phyloP scores from a whole-genome alignment of 208 protist genomes.

The Leishmania major region DNA sequence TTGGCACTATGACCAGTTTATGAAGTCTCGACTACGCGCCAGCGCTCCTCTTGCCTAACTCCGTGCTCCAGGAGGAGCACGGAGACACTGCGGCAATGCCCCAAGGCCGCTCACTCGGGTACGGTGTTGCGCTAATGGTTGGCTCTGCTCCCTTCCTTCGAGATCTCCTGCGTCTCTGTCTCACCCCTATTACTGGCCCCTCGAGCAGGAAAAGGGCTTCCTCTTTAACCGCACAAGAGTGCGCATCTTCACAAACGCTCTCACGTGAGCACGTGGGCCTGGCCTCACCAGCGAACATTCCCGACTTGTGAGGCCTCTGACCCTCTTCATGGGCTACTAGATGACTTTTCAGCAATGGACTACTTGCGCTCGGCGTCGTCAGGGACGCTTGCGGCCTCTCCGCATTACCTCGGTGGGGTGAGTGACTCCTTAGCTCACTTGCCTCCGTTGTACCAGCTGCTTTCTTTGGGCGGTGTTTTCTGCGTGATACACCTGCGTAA shows the following conservation, averaged over 20 bases:
- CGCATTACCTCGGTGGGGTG: conserved; percentile 65
- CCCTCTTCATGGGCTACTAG: neutral
- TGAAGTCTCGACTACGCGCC: neutral
- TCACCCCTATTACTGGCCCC: neutral
- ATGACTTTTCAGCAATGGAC: neutral
- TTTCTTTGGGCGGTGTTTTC: conserved; percentile 63
- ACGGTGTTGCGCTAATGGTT: neutral
- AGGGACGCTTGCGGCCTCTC: neutral
- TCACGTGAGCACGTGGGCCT: neutral
- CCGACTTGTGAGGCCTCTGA: neutral
- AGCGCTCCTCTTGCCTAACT: neutral
- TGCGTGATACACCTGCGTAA: conserved; percentile 74
- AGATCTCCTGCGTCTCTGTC: neutral
- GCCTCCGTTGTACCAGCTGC: conserved; percentile 84
- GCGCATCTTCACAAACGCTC: neutral
- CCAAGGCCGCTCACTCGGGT: neutral
- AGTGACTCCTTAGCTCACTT: conserved; percentile 78
- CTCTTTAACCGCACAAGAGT: neutral
- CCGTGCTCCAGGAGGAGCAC: neutral
- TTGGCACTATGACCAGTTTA: neutral
- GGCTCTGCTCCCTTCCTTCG: neutral
- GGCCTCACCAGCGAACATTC: neutral
- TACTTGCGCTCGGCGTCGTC: neutral
- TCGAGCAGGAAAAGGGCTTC: neutral
- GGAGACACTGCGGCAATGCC: neutral